Evolutionary conservation across 768 basidiomycete species (phyloP).

Genomic region (Calocybe gangraenosa): DNA sequence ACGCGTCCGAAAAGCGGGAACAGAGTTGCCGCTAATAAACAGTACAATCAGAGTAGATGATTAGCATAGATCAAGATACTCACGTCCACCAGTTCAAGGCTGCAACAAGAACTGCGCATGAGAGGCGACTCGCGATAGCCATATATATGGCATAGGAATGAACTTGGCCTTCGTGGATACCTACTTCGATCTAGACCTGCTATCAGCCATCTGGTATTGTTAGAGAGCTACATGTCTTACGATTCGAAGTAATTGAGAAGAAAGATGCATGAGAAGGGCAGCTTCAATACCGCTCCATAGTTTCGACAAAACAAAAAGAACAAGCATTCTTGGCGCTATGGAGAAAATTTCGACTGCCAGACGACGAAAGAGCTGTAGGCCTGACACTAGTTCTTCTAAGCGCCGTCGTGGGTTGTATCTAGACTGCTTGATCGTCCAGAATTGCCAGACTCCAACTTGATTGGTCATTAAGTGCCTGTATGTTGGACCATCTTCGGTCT

Average conservation of each 20-base stretch:
- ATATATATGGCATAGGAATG: slow-evolving; percentile 15
- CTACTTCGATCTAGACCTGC: slow-evolving; percentile 18
- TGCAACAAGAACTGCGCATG: slow-evolving; percentile 16
- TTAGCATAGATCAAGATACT: neutral
- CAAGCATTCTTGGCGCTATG: slow-evolving; percentile 17
- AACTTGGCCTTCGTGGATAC: slow-evolving; percentile 15
- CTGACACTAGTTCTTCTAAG: slow-evolving; percentile 10
- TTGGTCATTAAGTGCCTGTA: neutral
- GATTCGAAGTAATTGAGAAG: slow-evolving; percentile 18
- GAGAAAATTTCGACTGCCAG: slow-evolving; percentile 21
- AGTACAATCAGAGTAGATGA: neutral
- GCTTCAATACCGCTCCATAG: slow-evolving; percentile 22
- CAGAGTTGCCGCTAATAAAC: slow-evolving; percentile 7
- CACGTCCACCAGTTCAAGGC: slow-evolving; percentile 21
- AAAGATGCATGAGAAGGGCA: slow-evolving; percentile 23
- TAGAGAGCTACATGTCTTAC: slow-evolving; percentile 8
- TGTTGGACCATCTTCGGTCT: no score
- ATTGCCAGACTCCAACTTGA: slow-evolving; percentile 19
- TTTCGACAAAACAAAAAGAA: slow-evolving; percentile 17
- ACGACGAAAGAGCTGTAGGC: slow-evolving; percentile 15
- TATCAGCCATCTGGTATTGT: neutral
- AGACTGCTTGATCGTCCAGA: slow-evolving; percentile 8
- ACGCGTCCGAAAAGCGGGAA: slow-evolving; percentile 13
- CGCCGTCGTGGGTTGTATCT: slow-evolving; percentile 5
- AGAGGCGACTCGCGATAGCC: slow-evolving; percentile 16